Evolutionary conservation across 768 basidiomycete species (phyloP).

Genomic region (Pisolithus orientalis): DNA sequence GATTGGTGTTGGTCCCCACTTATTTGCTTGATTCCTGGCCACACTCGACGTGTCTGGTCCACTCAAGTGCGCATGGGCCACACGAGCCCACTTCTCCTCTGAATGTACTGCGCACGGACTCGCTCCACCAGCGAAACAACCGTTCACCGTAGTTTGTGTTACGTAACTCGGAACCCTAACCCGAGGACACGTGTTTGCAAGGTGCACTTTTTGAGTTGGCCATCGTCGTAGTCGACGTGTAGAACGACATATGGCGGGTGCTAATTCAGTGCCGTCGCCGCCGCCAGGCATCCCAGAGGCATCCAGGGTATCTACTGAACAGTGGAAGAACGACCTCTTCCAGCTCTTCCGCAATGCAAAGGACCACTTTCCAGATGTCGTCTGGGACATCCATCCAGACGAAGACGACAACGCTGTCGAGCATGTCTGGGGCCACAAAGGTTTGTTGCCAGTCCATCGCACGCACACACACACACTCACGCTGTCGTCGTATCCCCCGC

Average conservation of each 20-base stretch:
- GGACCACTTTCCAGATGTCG: constrained; percentile 92
- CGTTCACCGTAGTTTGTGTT: background rate
- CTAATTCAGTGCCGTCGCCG: constrained; percentile 9
- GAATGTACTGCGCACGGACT: too few relatives aligned
- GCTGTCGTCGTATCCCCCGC: background rate
- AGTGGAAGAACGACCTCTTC: constrained; percentile 80
- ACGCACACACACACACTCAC: background rate
- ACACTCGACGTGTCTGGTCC: too few relatives aligned
- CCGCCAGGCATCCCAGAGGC: constrained; percentile 44
- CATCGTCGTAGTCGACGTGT: constrained; percentile 19
- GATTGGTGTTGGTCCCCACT: too few relatives aligned
- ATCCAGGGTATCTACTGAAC: constrained; percentile 55
- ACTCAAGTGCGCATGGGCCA: too few relatives aligned
- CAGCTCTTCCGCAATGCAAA: constrained; percentile 76
- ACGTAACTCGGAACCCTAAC: constrained; percentile 19
- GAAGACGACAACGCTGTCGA: constrained; percentile 44
- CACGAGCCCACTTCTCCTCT: too few relatives aligned
- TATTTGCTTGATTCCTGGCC: too few relatives aligned
- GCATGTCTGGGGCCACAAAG: constrained; percentile 91
- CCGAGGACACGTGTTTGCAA: constrained; percentile 24
- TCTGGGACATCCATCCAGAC: constrained; percentile 75
- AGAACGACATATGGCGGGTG: constrained; percentile 15
- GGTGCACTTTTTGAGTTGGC: constrained; percentile 5
- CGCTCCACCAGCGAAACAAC: too few relatives aligned
- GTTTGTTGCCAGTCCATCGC: constrained; percentile 35